These are phyloP conservation scores for Novymonas esmeraldas DNA, from an alignment of 208 protist species.

Conservation along the genomic window DNA sequence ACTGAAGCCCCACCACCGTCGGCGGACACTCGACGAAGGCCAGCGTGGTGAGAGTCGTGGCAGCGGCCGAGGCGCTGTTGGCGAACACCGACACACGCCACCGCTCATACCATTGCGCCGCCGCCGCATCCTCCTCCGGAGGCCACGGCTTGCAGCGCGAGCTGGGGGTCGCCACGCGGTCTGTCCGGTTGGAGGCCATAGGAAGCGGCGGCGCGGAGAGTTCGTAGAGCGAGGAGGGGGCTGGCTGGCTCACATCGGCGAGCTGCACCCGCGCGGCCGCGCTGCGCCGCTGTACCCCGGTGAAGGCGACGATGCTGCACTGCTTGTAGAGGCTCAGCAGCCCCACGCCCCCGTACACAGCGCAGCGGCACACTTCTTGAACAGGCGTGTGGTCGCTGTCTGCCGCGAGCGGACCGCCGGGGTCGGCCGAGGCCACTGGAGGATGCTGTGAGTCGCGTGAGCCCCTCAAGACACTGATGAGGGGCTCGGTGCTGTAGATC, in stretches of 20 bases:
- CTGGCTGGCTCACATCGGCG: slow-evolving; percentile 26
- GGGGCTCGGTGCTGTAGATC: slow-evolving; percentile 69
- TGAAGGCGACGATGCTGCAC: slow-evolving; percentile 57
- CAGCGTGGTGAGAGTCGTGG: slow-evolving; percentile 12
- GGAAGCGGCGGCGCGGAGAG: slow-evolving; percentile 3
- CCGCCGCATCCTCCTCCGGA: slow-evolving; percentile 20
- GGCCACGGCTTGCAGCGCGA: slow-evolving; percentile 20
- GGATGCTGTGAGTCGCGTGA: not conserved
- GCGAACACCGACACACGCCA: slow-evolving; percentile 28
- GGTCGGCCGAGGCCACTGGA: not conserved
- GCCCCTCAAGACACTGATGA: slow-evolving; percentile 19
- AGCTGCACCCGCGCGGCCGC: slow-evolving; percentile 35
- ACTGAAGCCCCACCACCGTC: slow-evolving; percentile 27
- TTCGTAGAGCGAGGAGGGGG: slow-evolving; percentile 12
- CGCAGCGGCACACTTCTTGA: slow-evolving; percentile 47
- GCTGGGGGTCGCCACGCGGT: not conserved
- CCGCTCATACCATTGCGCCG: slow-evolving; percentile 20
- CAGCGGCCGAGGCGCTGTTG: slow-evolving; percentile 5
- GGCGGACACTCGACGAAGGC: slow-evolving; percentile 28
- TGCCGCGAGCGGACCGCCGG: not conserved
- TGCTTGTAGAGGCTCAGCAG: slow-evolving; percentile 56
- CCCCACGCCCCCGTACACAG: slow-evolving; percentile 68
- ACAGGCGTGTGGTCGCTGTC: slow-evolving; percentile 10
- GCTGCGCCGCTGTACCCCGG: slow-evolving; percentile 33
- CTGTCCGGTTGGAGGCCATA: not conserved